These are phyloP conservation scores for Citrus cavaleriei DNA, from an alignment of 345 rosid species.

Conservation along the genomic window DNA sequence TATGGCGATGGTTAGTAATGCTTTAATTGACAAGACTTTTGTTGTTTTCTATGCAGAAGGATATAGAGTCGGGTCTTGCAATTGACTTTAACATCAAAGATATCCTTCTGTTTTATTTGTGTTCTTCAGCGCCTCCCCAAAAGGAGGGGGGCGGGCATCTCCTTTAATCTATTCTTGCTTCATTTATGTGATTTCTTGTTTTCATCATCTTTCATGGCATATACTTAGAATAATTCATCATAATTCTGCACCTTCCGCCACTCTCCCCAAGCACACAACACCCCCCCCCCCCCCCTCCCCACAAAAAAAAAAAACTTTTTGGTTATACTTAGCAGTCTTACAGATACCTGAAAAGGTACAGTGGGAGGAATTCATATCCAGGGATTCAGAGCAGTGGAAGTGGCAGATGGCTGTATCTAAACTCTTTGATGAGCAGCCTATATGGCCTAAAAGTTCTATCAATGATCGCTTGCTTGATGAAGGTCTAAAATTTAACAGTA, in stretches of 20 bases:
- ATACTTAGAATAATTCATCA: neutral
- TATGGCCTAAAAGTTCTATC: constrained; percentile 83
- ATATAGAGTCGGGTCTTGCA: constrained; percentile 71
- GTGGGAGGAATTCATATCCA: constrained; percentile 57
- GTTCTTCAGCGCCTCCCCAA: neutral
- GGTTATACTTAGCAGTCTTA: constrained; percentile 57
- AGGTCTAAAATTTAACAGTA: constrained; percentile 57
- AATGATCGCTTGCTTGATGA: constrained; percentile 60
- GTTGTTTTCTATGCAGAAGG: constrained; percentile 53
- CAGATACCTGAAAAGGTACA: constrained; percentile 83
- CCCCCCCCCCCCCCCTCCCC: no score
- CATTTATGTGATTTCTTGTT: neutral
- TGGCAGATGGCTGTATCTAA: constrained; percentile 73
- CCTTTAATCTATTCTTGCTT: neutral
- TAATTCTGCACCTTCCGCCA: neutral
- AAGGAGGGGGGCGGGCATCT: no score
- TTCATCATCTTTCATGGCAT: neutral
- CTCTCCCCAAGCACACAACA: no score
- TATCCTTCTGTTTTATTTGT: constrained; percentile 52
- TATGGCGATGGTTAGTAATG: neutral
- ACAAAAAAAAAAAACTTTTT: no score
- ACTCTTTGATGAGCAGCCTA: constrained; percentile 80
- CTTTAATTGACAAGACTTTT: constrained; percentile 16
- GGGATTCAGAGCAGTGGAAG: constrained; percentile 60
- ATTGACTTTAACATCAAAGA: constrained; percentile 81